Evolutionary conservation across 208 protist species (phyloP).

Genomic region (Blastocrithidia nonstop): DNA sequence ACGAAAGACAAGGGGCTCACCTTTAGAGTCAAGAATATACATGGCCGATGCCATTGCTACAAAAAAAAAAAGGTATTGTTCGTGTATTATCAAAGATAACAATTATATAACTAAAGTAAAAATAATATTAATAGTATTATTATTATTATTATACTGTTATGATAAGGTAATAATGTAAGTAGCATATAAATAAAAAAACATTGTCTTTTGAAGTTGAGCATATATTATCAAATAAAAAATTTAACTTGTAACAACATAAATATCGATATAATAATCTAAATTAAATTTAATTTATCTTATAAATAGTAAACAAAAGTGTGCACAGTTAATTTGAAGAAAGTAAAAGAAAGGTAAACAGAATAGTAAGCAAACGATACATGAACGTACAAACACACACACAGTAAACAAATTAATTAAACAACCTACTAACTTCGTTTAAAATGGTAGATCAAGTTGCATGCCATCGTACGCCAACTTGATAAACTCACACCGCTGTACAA

Average conservation of each 20-base stretch:
- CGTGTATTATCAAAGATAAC: conserved; percentile 3
- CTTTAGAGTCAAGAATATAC: conserved; percentile 90
- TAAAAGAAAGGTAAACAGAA: not conserved
- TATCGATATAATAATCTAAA: too few relatives aligned
- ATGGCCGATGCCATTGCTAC: conserved; percentile 78
- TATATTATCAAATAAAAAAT: too few relatives aligned
- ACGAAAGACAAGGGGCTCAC: conserved; percentile 88
- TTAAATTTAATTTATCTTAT: not conserved
- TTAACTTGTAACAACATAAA: too few relatives aligned
- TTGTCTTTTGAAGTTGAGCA: too few relatives aligned
- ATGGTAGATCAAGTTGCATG: conserved; percentile 16
- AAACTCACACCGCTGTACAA: conserved; percentile 11
- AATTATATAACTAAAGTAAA: not conserved
- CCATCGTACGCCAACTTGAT: conserved; percentile 67
- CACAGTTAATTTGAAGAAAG: not conserved
- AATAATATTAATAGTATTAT: too few relatives aligned
- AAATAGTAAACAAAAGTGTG: not conserved
- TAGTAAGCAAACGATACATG: too few relatives aligned
- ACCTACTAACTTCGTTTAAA: conserved; percentile 15
- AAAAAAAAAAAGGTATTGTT: conserved; percentile 1
- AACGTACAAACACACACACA: too few relatives aligned
- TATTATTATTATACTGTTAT: too few relatives aligned
- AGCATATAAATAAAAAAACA: too few relatives aligned
- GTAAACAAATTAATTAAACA: too few relatives aligned
- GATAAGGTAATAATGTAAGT: too few relatives aligned